Conservation (phyloP, 2,329 filamentous ascomycete species). For the Penicillium concentricum region DNA sequence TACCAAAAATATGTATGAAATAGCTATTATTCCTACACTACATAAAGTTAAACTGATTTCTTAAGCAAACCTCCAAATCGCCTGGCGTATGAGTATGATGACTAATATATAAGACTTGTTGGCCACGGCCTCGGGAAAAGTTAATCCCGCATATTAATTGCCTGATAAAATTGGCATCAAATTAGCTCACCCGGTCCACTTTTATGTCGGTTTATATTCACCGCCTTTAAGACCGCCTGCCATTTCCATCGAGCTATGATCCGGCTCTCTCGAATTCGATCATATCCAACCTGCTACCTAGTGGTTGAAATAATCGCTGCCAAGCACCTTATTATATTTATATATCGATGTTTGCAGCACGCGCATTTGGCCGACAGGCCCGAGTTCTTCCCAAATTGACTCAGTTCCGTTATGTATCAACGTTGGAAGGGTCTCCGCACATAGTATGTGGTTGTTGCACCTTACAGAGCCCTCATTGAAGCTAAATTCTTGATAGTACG, state of each 20-base stretch:
- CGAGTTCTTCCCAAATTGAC: slow-evolving; percentile 20
- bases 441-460: slow-evolving; percentile 34
- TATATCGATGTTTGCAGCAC: slow-evolving; percentile 27
- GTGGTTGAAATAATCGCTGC: background rate
- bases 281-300: background rate
- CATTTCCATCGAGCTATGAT: slow-evolving; percentile 10
- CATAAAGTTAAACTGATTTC: too few relatives aligned
- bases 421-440: slow-evolving; percentile 39
- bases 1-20: too few relatives aligned
- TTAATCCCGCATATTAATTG: background rate
- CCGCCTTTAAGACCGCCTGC: slow-evolving; percentile 19
- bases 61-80: background rate
- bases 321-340: background rate
- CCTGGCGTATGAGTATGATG: background rate
- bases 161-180: background rate
- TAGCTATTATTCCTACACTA: too few relatives aligned
- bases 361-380: slow-evolving; percentile 21
- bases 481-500: slow-evolving; percentile 43
- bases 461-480: background rate
- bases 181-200: background rate
- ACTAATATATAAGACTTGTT: background rate
- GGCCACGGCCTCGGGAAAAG: background rate
- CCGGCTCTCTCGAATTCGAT: background rate
- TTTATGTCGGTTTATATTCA: slow-evolving; percentile 1
- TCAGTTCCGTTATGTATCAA: slow-evolving; percentile 35